Conservation (phyloP, 2,329 filamentous ascomycete species). For the Microdochium nivale region DNA sequence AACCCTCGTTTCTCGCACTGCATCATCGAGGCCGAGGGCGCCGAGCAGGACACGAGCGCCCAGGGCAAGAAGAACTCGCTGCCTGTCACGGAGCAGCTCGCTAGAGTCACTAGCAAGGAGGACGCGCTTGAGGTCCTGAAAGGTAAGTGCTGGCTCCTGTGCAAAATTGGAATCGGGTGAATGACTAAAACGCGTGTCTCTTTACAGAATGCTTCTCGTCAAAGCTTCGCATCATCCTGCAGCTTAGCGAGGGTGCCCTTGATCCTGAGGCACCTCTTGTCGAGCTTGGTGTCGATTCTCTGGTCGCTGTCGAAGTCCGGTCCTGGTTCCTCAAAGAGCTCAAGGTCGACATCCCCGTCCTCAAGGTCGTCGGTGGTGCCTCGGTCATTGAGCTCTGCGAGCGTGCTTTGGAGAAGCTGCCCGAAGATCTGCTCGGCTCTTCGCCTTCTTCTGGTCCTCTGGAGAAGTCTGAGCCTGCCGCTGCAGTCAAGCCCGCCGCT, state of each 20-base stretch:
- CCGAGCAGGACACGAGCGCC: slow-evolving; percentile 1
- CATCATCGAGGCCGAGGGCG: slow-evolving; percentile 5
- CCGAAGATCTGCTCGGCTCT: slow-evolving; percentile 1
- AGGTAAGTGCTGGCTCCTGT: not conserved
- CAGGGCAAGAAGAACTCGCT: slow-evolving; percentile 2
- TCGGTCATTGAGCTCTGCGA: slow-evolving; percentile 4
- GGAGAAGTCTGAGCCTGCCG: not conserved
- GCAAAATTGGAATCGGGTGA: not conserved
- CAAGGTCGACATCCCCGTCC: slow-evolving; percentile 26
- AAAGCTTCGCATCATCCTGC: slow-evolving; percentile 5
- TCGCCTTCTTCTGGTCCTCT: not conserved
- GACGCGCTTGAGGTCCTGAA: slow-evolving; percentile 1
- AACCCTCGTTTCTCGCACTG: slow-evolving; percentile 16
- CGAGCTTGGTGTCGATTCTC: slow-evolving; percentile 10
- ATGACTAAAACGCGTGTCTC: not conserved
- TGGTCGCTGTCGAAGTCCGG: slow-evolving; percentile 21
- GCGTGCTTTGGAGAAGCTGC: slow-evolving; percentile 3
- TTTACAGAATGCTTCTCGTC: slow-evolving; percentile 4
- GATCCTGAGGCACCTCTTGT: slow-evolving; percentile 4
- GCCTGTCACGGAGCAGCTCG: slow-evolving; percentile 1
- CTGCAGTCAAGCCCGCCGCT: not conserved
- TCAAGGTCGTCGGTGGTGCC: slow-evolving; percentile 20
- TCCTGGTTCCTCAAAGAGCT: slow-evolving; percentile 33
- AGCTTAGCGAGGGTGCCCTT: slow-evolving; percentile 3
- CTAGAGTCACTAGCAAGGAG: slow-evolving; percentile 1